These are phyloP conservation scores for Quercus phellos DNA, from an alignment of 331 rosid genomes.

Conservation along the genomic window DNA sequence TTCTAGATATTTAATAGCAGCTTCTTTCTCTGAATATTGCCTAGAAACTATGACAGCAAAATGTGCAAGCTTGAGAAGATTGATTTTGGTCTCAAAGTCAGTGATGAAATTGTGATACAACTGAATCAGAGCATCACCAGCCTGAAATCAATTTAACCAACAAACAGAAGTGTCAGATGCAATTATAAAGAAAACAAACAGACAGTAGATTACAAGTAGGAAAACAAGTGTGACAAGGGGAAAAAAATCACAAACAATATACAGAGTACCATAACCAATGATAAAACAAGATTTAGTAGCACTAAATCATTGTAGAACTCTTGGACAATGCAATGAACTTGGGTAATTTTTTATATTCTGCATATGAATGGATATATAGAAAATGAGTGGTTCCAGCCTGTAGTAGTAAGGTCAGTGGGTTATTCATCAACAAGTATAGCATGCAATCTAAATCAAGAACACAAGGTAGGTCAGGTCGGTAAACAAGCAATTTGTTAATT, in stretches of 20 bases:
- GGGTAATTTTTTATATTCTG: neutral
- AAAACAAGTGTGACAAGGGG: neutral
- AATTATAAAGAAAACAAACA: neutral
- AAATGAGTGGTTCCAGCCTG: neutral
- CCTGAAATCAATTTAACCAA: slow-evolving; percentile 44
- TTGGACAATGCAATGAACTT: neutral
- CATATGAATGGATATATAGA: neutral
- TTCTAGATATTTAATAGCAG: slow-evolving; percentile 81
- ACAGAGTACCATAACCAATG: neutral
- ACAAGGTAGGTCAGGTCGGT: neutral
- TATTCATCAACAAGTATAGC: neutral
- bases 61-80: slow-evolving; percentile 98
- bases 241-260: neutral
- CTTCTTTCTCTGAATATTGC: slow-evolving; percentile 90
- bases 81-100: slow-evolving; percentile 95
- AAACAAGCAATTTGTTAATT: neutral
- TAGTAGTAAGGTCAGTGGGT: neutral
- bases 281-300: neutral
- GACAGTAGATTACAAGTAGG: neutral
- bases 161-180: slow-evolving; percentile 18
- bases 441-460: neutral
- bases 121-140: slow-evolving; percentile 94
- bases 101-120: slow-evolving; percentile 95
- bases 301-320: neutral
- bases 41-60: slow-evolving; percentile 96